Conservation (phyloP, 2,329 filamentous ascomycete species). For the Diaporthe citriasiana region DNA sequence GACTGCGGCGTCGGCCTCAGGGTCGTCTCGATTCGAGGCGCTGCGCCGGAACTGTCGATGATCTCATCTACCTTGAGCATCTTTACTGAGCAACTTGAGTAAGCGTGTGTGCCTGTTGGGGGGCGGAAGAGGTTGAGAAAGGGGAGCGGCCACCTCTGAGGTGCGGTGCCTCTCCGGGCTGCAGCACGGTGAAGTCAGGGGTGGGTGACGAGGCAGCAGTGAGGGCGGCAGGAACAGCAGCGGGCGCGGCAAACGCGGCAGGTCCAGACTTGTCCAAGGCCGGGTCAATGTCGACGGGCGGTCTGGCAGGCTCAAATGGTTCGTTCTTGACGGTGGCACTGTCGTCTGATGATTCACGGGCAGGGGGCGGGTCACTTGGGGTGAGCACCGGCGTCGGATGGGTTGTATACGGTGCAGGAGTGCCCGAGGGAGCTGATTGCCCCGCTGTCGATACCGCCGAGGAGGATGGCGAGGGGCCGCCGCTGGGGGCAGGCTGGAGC, state of each 20-base stretch:
- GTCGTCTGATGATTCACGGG: conserved; percentile 35
- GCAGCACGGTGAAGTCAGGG: conserved; percentile 30
- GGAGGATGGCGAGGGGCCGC: conserved; percentile 50
- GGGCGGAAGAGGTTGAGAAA: conserved; percentile 47
- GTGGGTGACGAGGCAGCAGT: conserved; percentile 24
- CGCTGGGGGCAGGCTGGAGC: conserved; percentile 78
- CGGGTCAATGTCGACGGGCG: conserved; percentile 54
- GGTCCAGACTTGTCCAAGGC: conserved; percentile 45
- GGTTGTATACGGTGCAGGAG: conserved; percentile 54
- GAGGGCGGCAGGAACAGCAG: neutral
- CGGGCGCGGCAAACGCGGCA: conserved; percentile 20
- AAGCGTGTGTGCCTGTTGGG: conserved; percentile 51
- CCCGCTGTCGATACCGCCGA: conserved; percentile 52
- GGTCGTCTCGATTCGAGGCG: conserved; percentile 68
- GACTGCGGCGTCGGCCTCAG: conserved; percentile 65
- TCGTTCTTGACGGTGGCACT: conserved; percentile 50
- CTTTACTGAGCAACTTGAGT: conserved; percentile 65
- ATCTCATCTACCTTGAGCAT: conserved; percentile 82
- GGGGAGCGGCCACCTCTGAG: conserved; percentile 66
- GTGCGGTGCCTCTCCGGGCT: conserved; percentile 57
- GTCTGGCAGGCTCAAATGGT: conserved; percentile 51
- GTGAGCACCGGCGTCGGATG: conserved; percentile 42
- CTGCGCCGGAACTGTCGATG: conserved; percentile 69
- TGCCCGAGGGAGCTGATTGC: conserved; percentile 53
- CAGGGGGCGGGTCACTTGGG: conserved; percentile 35